Conservation (phyloP, 2,329 filamentous ascomycete genomes). For the Epichloe typhina region DNA sequence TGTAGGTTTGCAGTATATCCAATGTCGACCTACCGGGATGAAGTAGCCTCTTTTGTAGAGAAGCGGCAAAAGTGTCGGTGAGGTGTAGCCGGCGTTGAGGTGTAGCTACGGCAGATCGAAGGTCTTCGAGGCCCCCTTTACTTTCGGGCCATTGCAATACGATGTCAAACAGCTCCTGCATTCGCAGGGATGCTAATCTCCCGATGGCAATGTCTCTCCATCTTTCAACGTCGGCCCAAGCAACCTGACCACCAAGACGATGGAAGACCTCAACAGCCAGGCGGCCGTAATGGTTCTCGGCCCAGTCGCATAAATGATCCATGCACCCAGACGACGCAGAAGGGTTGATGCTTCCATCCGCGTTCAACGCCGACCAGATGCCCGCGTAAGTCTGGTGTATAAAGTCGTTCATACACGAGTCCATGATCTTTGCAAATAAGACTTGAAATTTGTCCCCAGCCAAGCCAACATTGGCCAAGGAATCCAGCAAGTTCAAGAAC, state of each 20-base stretch:
- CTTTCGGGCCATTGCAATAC: slow-evolving; percentile 63
- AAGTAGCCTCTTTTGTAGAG: slow-evolving; percentile 52
- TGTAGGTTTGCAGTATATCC: slow-evolving; percentile 64
- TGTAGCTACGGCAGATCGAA: slow-evolving; percentile 56
- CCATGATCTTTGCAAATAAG: slow-evolving; percentile 58
- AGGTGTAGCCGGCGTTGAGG: slow-evolving; percentile 56
- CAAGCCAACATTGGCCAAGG: slow-evolving; percentile 51
- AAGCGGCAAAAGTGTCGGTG: slow-evolving; percentile 53
- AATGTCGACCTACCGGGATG: slow-evolving; percentile 66
- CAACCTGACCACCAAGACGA: slow-evolving; percentile 30
- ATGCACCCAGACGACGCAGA: slow-evolving; percentile 32
- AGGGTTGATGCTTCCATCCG: slow-evolving; percentile 7
- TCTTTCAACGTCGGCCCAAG: slow-evolving; percentile 45
- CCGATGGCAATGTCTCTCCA: slow-evolving; percentile 60
- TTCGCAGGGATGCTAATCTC: slow-evolving; percentile 54
- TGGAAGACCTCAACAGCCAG: slow-evolving; percentile 49
- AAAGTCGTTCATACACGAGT: slow-evolving; percentile 50
- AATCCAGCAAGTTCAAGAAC: slow-evolving; percentile 42
- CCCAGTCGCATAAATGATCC: slow-evolving; percentile 48
- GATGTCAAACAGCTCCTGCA: slow-evolving; percentile 65
- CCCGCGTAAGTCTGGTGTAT: slow-evolving; percentile 49
- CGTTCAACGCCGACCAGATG: slow-evolving; percentile 35
- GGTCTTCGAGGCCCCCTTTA: slow-evolving; percentile 58
- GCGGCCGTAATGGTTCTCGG: slow-evolving; percentile 53
- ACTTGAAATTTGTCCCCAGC: slow-evolving; percentile 57